These are phyloP conservation scores for Sporothrix pseudoabietina DNA, from an alignment of 2,329 filamentous ascomycete genomes.

Conservation along the genomic window DNA sequence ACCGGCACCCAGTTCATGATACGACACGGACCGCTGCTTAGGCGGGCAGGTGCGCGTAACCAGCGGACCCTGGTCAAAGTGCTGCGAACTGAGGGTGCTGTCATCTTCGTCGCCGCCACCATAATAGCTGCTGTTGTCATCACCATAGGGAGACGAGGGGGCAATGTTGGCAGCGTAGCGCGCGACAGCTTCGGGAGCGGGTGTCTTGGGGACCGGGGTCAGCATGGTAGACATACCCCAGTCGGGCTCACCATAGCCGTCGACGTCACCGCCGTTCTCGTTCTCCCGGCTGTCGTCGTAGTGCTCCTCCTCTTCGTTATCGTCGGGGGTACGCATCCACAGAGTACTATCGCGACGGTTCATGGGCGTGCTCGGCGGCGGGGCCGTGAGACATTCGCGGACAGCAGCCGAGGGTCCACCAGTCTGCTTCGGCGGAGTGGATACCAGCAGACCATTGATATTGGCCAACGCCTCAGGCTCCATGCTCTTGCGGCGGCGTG, in stretches of 20 bases:
- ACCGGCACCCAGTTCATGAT: slow-evolving; percentile 48
- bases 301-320: slow-evolving; percentile 37
- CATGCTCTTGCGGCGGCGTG: slow-evolving; percentile 76
- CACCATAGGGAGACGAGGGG: slow-evolving; percentile 49
- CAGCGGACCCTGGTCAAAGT: slow-evolving; percentile 42
- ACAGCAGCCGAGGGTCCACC: slow-evolving; percentile 40
- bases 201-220: slow-evolving; percentile 61
- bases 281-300: slow-evolving; percentile 35
- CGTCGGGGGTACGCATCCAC: slow-evolving; percentile 59
- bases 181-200: slow-evolving; percentile 57
- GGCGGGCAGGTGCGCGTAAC: slow-evolving; percentile 59
- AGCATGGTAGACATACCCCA: slow-evolving; percentile 45
- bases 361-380: slow-evolving; percentile 39
- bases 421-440: slow-evolving; percentile 42
- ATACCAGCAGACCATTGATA: slow-evolving; percentile 64
- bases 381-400: slow-evolving; percentile 46
- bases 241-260: slow-evolving; percentile 41
- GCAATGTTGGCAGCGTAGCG: slow-evolving; percentile 54
- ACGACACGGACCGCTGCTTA: slow-evolving; percentile 45
- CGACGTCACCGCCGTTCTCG: slow-evolving; percentile 37
- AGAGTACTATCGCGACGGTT: slow-evolving; percentile 57
- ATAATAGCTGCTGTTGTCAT: slow-evolving; percentile 36
- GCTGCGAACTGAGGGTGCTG: slow-evolving; percentile 36
- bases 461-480: slow-evolving; percentile 72
- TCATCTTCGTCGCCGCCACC: slow-evolving; percentile 40